phyloP scores from a whole-genome alignment of 1,284 basidiomycete genomes.

The Sporisorium reilianum region DNA sequence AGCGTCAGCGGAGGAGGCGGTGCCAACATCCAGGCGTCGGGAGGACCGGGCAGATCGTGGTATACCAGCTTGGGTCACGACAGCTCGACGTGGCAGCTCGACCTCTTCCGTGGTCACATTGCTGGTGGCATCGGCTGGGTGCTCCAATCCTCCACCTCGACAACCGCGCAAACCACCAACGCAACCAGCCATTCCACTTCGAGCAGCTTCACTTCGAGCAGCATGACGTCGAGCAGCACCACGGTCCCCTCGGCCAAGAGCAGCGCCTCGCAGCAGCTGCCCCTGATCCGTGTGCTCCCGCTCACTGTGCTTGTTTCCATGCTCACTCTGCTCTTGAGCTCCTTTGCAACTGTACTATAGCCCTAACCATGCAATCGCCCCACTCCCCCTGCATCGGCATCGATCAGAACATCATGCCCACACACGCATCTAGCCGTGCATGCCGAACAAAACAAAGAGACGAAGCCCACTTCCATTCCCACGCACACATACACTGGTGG shows the following conservation, averaged over 20 bases:
- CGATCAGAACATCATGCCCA: neutral
- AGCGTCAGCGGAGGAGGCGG: constrained; percentile 45
- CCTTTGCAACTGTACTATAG: neutral
- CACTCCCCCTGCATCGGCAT: neutral
- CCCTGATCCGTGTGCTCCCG: neutral
- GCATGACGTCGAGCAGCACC: constrained; percentile 1
- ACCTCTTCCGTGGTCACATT: constrained; percentile 78
- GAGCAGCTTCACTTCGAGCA: constrained; percentile 4
- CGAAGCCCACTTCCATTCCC: neutral
- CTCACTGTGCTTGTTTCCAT: neutral
- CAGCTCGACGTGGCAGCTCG: constrained; percentile 76
- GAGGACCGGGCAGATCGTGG: constrained; percentile 79
- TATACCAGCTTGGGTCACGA: constrained; percentile 83
- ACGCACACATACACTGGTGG: constrained; percentile 1
- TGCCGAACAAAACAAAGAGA: neutral
- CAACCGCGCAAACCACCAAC: constrained; percentile 5
- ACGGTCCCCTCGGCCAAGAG: constrained; percentile 1
- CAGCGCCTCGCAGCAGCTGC: neutral
- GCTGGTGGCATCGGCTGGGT: constrained; percentile 81
- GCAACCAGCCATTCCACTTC: neutral
- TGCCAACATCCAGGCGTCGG: constrained; percentile 38
- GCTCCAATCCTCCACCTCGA: constrained; percentile 71
- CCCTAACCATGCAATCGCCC: neutral
- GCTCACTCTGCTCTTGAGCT: neutral
- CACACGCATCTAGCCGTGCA: neutral